phyloP scores from a whole-genome alignment of 805 yeast genomes.

The Geotrichum ghanense region DNA sequence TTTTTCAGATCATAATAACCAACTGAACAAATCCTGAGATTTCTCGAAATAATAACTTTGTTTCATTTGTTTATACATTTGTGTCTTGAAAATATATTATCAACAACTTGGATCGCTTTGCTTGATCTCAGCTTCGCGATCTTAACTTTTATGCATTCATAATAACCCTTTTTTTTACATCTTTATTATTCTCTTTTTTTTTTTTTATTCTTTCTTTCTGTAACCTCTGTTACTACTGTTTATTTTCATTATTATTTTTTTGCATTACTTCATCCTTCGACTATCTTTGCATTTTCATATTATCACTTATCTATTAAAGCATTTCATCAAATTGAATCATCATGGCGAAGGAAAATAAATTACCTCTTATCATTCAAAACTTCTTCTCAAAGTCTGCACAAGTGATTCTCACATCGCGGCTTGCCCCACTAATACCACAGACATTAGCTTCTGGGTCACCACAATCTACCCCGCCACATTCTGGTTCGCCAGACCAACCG shows the following conservation, averaged over 20 bases:
- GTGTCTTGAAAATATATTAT: no score
- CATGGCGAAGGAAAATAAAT: background rate
- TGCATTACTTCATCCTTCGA: background rate
- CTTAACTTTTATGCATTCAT: no score
- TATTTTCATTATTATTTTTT: background rate
- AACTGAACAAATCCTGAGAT: no score
- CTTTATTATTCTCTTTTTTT: background rate
- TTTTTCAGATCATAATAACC: no score
- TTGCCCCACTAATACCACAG: constrained; percentile 4
- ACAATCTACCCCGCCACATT: background rate
- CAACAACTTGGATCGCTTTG: no score
- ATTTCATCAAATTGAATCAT: background rate
- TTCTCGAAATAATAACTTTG: no score
- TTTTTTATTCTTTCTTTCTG: background rate
- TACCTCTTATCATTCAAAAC: constrained; percentile 26
- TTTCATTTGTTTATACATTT: no score
- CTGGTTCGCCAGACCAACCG: constrained; percentile 12
- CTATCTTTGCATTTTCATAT: background rate
- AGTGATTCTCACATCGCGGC: constrained; percentile 15
- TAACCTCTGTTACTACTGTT: no score
- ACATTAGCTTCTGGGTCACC: constrained; percentile 11
- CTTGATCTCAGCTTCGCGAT: no score
- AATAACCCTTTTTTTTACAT: no score
- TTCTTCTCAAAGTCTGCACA: constrained; percentile 30
- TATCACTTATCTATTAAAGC: background rate